Conservation (phyloP, 2,329 filamentous ascomycete genomes). For the Trichoderma koningii region DNA sequence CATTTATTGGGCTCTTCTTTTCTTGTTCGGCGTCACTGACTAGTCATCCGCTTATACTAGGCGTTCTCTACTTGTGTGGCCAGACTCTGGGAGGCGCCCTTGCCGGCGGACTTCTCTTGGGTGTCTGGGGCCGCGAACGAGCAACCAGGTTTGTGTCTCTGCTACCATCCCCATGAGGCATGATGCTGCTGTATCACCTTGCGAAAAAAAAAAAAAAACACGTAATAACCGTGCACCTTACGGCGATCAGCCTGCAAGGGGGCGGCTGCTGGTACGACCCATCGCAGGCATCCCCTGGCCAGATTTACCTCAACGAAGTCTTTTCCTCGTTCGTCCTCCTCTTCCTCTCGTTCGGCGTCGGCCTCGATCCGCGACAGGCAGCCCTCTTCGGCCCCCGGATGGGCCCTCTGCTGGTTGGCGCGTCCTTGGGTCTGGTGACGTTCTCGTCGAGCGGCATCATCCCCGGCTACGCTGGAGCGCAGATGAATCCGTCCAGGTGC, state of each 20-base stretch:
- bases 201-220: not conserved
- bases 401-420: slow-evolving; percentile 51
- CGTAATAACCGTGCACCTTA: not conserved
- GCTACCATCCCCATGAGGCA: not conserved
- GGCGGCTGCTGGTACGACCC: slow-evolving; percentile 45
- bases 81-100: slow-evolving; percentile 50
- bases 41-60: slow-evolving; percentile 22
- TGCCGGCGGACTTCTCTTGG: slow-evolving; percentile 47
- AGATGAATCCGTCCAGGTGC: slow-evolving; percentile 49
- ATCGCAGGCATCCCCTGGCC: slow-evolving; percentile 39
- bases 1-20: too few species aligned
- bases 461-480: slow-evolving; percentile 46
- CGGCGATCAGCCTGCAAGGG: slow-evolving; percentile 32
- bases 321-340: slow-evolving; percentile 39
- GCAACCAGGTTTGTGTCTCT: slow-evolving; percentile 34
- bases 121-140: slow-evolving; percentile 38
- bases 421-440: slow-evolving; percentile 41
- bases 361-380: slow-evolving; percentile 55
- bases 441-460: slow-evolving; percentile 44
- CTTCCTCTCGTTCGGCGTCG: slow-evolving; percentile 54
- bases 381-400: slow-evolving; percentile 52
- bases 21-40: not conserved
- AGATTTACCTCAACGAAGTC: slow-evolving; percentile 52
- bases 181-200: not conserved
- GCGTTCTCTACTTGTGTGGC: slow-evolving; percentile 49